These are phyloP conservation scores for Leccinum arenicola DNA, from an alignment of 768 basidiomycete genomes.

Conservation along the genomic window DNA sequence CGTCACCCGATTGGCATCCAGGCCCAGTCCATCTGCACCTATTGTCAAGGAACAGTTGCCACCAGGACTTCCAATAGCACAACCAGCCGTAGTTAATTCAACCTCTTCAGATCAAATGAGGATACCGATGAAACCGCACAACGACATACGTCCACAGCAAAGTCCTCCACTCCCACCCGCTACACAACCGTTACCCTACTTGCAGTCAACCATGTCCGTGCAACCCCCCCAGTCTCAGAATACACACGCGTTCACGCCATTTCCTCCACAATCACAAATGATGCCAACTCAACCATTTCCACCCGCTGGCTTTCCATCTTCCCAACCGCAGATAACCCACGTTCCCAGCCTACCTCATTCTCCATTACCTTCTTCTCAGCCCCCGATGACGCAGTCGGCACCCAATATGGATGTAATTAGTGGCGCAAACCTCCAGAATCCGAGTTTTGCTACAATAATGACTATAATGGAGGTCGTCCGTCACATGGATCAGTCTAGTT, in stretches of 20 bases:
- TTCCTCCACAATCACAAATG: conserved; percentile 16
- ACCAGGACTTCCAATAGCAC: background rate
- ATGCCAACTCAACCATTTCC: conserved; percentile 16
- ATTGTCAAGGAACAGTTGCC: background rate
- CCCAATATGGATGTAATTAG: conserved; percentile 9
- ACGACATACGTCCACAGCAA: background rate
- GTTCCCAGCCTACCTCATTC: conserved; percentile 10
- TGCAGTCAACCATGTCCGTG: conserved; percentile 9
- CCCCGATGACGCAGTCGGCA: conserved; percentile 14
- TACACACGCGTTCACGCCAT: conserved; percentile 11
- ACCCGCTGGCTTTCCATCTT: conserved; percentile 15
- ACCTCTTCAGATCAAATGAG: conserved; percentile 5
- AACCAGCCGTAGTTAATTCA: background rate
- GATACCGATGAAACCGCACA: background rate
- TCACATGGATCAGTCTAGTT: conserved; percentile 25
- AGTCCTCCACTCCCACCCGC: conserved; percentile 4
- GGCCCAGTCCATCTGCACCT: background rate
- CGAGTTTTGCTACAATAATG: conserved; percentile 27
- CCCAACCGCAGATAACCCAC: conserved; percentile 16
- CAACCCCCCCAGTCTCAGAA: conserved; percentile 23
- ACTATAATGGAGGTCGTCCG: conserved; percentile 32
- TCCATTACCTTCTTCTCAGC: conserved; percentile 15
- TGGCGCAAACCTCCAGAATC: conserved; percentile 14
- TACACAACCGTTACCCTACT: conserved; percentile 10
- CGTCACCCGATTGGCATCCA: background rate